Percentiles rank a stretch among this genome's conserved stretches.
Conservation (phyloP, 345 rosid genomes). For the Hibiscus syriacus region DNA sequence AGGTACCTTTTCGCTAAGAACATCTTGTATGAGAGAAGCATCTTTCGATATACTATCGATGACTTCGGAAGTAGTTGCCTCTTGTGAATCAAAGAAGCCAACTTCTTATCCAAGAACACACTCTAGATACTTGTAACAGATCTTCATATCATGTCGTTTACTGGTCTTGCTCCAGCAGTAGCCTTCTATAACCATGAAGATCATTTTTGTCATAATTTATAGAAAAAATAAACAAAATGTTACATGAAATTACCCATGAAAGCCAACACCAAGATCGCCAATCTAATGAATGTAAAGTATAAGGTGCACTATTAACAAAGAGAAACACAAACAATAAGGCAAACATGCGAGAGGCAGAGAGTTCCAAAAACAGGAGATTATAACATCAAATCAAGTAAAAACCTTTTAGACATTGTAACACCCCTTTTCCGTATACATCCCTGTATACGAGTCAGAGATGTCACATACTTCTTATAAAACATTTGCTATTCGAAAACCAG, state of each 20-base stretch:
- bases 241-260: constrained; percentile 60
- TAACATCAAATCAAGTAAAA: not conserved
- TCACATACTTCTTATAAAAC: too few relatives aligned
- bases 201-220: not conserved
- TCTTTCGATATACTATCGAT: constrained; percentile 72
- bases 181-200: constrained; percentile 44
- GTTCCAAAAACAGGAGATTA: not conserved
- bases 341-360: not conserved
- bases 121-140: constrained; percentile 71
- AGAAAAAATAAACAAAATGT: not conserved
- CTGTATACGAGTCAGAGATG: too few relatives aligned
- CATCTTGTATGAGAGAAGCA: constrained; percentile 64
- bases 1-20: constrained; percentile 79
- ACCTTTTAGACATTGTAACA: too few relatives aligned
- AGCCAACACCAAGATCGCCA: constrained; percentile 65
- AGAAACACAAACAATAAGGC: not conserved
- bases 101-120: constrained; percentile 78
- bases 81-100: constrained; percentile 70
- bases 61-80: constrained; percentile 65
- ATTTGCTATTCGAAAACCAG: too few relatives aligned
- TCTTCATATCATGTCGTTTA: constrained; percentile 71
- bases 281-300: constrained; percentile 71
- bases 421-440: too few relatives aligned
- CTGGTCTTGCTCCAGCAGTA: constrained; percentile 93
- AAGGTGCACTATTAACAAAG: constrained; percentile 58